These are phyloP conservation scores for Pseudogymnoascus sp. DNA, from an alignment of 2,329 filamentous ascomycete species.

Conservation along the genomic window DNA sequence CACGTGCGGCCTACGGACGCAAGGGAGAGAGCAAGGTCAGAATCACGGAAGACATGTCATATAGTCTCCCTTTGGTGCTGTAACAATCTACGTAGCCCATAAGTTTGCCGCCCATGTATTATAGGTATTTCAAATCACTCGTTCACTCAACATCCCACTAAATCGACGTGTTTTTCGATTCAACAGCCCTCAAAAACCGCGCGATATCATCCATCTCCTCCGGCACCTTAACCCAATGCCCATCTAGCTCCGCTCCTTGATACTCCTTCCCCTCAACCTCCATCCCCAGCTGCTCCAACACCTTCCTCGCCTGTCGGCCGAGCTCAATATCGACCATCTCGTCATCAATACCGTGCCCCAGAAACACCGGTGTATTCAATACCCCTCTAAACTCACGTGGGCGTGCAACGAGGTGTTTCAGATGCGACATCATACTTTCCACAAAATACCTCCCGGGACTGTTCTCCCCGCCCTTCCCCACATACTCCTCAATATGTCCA, in stretches of 20 bases:
- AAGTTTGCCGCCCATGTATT: neutral
- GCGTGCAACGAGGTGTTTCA: neutral
- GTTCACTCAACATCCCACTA: neutral
- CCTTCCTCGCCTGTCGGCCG: conserved; percentile 28
- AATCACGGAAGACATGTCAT: neutral
- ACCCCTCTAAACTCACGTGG: neutral
- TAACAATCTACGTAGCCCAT: neutral
- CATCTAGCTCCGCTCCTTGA: conserved; percentile 22
- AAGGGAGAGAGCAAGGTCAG: neutral
- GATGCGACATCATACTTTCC: neutral
- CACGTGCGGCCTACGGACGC: neutral
- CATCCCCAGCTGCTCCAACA: conserved; percentile 29
- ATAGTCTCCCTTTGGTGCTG: neutral
- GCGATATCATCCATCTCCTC: conserved; percentile 40
- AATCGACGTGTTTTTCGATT: neutral
- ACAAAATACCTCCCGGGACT: neutral
- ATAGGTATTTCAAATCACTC: neutral
- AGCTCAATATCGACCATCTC: conserved; percentile 32
- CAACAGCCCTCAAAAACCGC: conserved; percentile 22
- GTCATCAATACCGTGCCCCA: conserved; percentile 38
- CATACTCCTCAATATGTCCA: conserved; percentile 25
- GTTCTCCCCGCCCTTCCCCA: neutral
- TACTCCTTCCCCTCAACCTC: conserved; percentile 34
- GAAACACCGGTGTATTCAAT: conserved; percentile 32
- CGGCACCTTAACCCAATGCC: conserved; percentile 41